Conservation (phyloP, 2,329 filamentous ascomycete species). For the Magnaporthales sp. region DNA sequence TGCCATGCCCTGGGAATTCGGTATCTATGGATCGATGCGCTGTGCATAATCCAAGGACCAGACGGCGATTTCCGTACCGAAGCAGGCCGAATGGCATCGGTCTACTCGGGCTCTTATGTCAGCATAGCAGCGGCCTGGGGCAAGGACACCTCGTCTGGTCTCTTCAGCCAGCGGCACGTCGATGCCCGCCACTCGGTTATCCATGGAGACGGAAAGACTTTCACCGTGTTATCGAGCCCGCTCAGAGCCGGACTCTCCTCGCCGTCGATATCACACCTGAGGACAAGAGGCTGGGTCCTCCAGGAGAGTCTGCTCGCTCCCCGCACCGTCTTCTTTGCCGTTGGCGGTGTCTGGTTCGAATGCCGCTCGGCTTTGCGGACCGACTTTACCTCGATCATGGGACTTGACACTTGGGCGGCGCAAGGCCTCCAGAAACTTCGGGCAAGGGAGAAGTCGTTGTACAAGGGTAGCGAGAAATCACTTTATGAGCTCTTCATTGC, state of each 20-base stretch:
- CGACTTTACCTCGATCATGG: too few species aligned
- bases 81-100: slow-evolving; percentile 5
- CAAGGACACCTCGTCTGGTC: not conserved
- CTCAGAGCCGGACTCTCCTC: not conserved
- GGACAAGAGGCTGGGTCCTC: slow-evolving; percentile 9
- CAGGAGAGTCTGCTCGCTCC: slow-evolving; percentile 7
- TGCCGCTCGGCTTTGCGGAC: not conserved
- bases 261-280: slow-evolving; percentile 13
- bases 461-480: too few species aligned
- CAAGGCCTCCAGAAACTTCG: too few species aligned
- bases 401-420: too few species aligned
- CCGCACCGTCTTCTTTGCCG: slow-evolving; percentile 6
- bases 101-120: slow-evolving; percentile 8
- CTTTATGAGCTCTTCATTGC: too few species aligned
- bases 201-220: slow-evolving; percentile 21
- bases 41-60: slow-evolving; percentile 7
- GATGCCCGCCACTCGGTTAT: not conserved
- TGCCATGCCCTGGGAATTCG: slow-evolving; percentile 1
- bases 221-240: slow-evolving; percentile 19
- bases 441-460: too few species aligned
- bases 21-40: slow-evolving; percentile 7
- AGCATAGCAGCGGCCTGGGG: not conserved
- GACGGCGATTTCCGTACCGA: slow-evolving; percentile 8
- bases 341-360: slow-evolving; percentile 5
- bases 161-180: not conserved